Conservation (phyloP, 164 flowering plant genomes). For the Platanus orientalis region DNA sequence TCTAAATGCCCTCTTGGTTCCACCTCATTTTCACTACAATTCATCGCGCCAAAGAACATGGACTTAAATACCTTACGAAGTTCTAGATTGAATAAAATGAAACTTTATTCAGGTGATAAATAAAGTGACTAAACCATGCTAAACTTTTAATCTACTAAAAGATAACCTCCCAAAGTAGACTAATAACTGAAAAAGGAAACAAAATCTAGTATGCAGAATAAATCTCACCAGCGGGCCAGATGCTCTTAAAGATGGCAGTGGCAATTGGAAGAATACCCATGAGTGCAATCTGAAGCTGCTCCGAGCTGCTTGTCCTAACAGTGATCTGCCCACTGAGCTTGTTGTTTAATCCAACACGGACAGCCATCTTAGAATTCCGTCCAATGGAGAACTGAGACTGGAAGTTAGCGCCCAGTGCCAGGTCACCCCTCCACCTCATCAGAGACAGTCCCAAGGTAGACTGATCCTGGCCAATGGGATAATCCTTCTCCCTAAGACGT, state of each 20-base stretch:
- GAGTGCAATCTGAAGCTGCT: conserved; percentile 87
- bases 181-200: conserved; percentile 1
- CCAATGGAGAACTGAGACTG: conserved; percentile 78
- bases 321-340: conserved; percentile 85
- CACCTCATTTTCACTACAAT: too few relatives aligned
- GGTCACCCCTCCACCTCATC: conserved; percentile 90
- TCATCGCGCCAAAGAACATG: conserved; percentile 7
- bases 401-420: conserved; percentile 73
- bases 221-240: conserved; percentile 50
- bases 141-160: conserved; percentile 3
- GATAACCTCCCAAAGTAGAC: conserved; percentile 1
- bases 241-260: conserved; percentile 44
- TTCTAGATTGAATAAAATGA: background rate
- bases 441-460: conserved; percentile 72
- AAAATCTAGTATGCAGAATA: conserved; percentile 52
- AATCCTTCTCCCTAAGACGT: conserved; percentile 67
- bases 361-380: conserved; percentile 65
- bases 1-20: conserved; percentile 14
- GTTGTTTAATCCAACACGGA: conserved; percentile 78
- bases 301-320: conserved; percentile 79
- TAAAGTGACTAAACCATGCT: conserved; percentile 10
- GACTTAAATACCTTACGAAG: background rate
- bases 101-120: conserved; percentile 8
- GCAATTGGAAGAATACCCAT: conserved; percentile 66
- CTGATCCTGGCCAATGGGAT: conserved; percentile 82